These are phyloP conservation scores for Paecilomyces fulvus DNA, from an alignment of 2,329 filamentous ascomycete species.

Conservation along the genomic window DNA sequence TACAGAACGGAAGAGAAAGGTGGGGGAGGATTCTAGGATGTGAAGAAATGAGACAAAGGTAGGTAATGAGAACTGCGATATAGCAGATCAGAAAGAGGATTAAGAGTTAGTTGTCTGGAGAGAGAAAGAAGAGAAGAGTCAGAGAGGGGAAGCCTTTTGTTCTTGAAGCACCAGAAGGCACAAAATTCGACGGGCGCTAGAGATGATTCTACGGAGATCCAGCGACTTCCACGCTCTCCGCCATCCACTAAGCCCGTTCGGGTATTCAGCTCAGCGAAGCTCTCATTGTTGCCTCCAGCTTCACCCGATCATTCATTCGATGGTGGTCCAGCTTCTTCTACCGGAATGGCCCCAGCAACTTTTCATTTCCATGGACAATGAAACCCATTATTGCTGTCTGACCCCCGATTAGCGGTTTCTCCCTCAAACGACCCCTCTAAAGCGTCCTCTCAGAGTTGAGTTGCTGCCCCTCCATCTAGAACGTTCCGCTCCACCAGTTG, in stretches of 20 bases:
- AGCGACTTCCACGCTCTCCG: slow-evolving; percentile 28
- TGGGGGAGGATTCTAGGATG: slow-evolving; percentile 2
- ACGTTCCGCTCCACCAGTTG: slow-evolving; percentile 21
- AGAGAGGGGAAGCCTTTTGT: not conserved
- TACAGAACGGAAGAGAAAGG: slow-evolving; percentile 2
- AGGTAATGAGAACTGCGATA: slow-evolving; percentile 6
- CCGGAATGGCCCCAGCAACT: not conserved
- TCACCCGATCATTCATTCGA: not conserved
- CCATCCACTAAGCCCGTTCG: slow-evolving; percentile 1
- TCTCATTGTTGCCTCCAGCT: not conserved
- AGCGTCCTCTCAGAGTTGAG: not conserved
- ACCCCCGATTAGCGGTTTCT: not conserved
- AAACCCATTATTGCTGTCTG: not conserved
- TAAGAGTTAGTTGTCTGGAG: slow-evolving; percentile 1
- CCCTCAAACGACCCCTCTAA: not conserved
- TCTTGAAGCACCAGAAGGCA: slow-evolving; percentile 8
- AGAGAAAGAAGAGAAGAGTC: slow-evolving; percentile 4
- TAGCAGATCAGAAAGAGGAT: slow-evolving; percentile 5
- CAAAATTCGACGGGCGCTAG: slow-evolving; percentile 5
- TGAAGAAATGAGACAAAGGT: slow-evolving; percentile 9
- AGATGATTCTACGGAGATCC: slow-evolving; percentile 30
- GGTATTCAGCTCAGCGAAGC: not conserved
- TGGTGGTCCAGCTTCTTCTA: not conserved
- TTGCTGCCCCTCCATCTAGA: slow-evolving; percentile 15
- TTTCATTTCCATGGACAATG: slow-evolving; percentile 5